phyloP scores from a whole-genome alignment of 75 land plant species.

The Pinus tabuliformis region DNA sequence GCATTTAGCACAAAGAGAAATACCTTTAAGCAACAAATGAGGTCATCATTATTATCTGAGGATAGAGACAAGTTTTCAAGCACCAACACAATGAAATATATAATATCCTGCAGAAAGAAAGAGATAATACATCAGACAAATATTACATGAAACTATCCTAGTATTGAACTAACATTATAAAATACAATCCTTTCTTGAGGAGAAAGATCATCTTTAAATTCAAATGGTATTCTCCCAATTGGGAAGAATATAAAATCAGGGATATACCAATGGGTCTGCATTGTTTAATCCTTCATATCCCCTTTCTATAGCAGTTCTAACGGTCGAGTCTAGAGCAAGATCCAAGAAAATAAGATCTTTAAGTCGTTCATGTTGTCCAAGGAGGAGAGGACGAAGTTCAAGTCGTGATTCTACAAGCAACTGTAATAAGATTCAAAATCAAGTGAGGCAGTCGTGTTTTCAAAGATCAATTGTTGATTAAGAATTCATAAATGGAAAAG shows the following conservation, averaged over 20 bases:
- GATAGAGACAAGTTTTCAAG: conserved; percentile 50
- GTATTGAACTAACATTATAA: background rate
- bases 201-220: background rate
- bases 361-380: conserved; percentile 29
- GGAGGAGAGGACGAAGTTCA: conserved; percentile 33
- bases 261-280: conserved; percentile 33
- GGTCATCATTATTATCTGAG: conserved; percentile 50
- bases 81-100: conserved; percentile 33
- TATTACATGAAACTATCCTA: conserved; percentile 1
- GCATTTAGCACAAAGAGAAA: background rate
- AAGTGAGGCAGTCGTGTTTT: background rate
- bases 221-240: background rate
- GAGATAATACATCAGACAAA: background rate
- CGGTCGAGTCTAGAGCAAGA: conserved; percentile 59
- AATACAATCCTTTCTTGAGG: background rate
- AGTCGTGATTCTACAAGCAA: conserved; percentile 42
- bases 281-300: conserved; percentile 33
- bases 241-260: background rate
- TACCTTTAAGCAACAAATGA: conserved; percentile 61
- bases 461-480: background rate
- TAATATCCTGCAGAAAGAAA: conserved; percentile 34
- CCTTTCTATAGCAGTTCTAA: conserved; percentile 60
- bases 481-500: background rate
- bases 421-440: conserved; percentile 10
- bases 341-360: conserved; percentile 63